A percentile compares a stretch with the other conserved stretches of the same genome.
These are phyloP conservation scores for Chlamydomonas reinhardtii DNA, from an alignment of 163 green algal species.

Conservation along the genomic window DNA sequence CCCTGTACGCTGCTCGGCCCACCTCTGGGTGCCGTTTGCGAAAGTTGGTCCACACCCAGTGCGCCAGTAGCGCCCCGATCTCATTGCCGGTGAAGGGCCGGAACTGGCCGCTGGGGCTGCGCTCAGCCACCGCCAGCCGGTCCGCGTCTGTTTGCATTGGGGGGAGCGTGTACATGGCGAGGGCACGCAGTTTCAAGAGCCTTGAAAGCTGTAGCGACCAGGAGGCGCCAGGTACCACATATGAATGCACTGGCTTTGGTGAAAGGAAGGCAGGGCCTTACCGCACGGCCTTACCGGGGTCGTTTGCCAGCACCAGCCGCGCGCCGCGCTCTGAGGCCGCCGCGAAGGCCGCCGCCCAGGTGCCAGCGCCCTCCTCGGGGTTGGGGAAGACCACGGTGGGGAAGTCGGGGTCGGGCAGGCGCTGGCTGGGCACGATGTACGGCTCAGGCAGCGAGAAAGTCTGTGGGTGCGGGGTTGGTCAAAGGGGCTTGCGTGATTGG, in stretches of 20 bases:
- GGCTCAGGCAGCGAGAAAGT: slow-evolving; percentile 60
- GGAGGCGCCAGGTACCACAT: too few relatives aligned
- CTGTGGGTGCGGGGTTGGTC: too few relatives aligned
- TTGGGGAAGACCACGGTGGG: slow-evolving; percentile 85
- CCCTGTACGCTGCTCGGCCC: too few relatives aligned
- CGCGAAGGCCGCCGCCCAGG: slow-evolving; percentile 71
- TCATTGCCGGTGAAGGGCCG: slow-evolving; percentile 83
- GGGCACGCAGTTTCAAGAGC: too few relatives aligned
- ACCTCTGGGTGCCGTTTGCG: slow-evolving; percentile 55
- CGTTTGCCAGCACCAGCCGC: slow-evolving; percentile 79
- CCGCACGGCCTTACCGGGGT: slow-evolving; percentile 83
- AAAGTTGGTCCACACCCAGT: slow-evolving; percentile 80
- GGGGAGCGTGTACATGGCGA: too few relatives aligned
- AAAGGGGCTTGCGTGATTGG: too few relatives aligned
- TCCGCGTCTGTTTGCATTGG: slow-evolving; percentile 5
- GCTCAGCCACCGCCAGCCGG: slow-evolving; percentile 54
- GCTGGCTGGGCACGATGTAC: slow-evolving; percentile 66
- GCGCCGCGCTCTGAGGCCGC: slow-evolving; percentile 4
- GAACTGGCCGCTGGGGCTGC: background rate
- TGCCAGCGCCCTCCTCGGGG: slow-evolving; percentile 84
- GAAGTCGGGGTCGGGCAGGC: slow-evolving; percentile 81
- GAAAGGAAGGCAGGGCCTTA: too few relatives aligned
- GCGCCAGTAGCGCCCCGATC: slow-evolving; percentile 80
- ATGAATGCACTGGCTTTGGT: too few relatives aligned
- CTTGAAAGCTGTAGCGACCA: too few relatives aligned